Evolutionary conservation across 2,329 filamentous ascomycete species (phyloP).

Genomic region (Geosmithia putterillii): DNA sequence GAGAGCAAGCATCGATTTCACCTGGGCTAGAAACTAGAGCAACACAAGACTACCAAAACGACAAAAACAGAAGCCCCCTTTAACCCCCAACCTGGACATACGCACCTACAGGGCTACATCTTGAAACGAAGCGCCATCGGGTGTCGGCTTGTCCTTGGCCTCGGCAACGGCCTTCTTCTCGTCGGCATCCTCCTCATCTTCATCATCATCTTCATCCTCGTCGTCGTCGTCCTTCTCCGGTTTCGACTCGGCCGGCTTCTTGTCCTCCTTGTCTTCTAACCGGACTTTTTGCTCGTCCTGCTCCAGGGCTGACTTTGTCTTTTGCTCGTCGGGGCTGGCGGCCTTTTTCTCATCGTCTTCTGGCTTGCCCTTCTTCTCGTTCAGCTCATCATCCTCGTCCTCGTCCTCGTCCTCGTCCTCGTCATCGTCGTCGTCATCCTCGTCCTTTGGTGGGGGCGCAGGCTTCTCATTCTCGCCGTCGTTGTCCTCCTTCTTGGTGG

Average conservation of each 20-base stretch:
- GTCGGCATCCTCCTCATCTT: slow-evolving; percentile 18
- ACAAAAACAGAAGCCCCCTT: no score
- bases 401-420: slow-evolving; percentile 11
- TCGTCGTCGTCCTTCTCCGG: slow-evolving; percentile 14
- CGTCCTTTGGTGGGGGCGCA: slow-evolving; percentile 12
- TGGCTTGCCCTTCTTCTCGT: slow-evolving; percentile 5
- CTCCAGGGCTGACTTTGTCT: slow-evolving; percentile 13
- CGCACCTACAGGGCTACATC: slow-evolving; percentile 50
- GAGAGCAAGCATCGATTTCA: no score
- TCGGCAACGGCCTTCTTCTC: slow-evolving; percentile 21
- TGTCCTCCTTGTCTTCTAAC: slow-evolving; percentile 40
- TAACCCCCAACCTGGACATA: no score
- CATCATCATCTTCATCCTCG: slow-evolving; percentile 16
- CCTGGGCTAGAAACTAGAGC: no score
- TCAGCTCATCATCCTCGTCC: slow-evolving; percentile 11
- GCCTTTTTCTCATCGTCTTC: slow-evolving; percentile 1
- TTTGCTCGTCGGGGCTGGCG: slow-evolving; percentile 5
- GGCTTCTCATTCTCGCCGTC: slow-evolving; percentile 12
- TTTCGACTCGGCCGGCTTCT: slow-evolving; percentile 29
- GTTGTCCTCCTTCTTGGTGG: slow-evolving; percentile 13
- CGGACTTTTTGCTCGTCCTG: slow-evolving; percentile 43
- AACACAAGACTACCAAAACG: no score
- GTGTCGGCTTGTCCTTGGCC: slow-evolving; percentile 28
- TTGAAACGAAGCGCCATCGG: slow-evolving; percentile 49
- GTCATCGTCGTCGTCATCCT: slow-evolving; percentile 10